phyloP scores from a whole-genome alignment of 139 green algal genomes.

The Picochlorum sp. region DNA sequence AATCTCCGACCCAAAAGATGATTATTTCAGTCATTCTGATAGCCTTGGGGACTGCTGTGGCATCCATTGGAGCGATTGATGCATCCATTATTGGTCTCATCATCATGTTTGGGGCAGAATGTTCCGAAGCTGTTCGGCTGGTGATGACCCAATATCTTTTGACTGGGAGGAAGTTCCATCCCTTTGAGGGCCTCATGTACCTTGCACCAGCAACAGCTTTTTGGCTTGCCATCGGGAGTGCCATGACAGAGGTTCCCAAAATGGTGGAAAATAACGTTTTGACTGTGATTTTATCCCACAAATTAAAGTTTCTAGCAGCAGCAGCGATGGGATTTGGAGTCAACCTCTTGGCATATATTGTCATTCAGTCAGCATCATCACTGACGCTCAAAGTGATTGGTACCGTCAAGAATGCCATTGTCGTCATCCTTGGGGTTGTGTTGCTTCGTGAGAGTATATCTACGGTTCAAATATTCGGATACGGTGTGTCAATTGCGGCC shows the following conservation, averaged over 20 bases:
- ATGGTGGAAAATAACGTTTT: conserved; percentile 43
- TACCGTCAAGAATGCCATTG: conserved; percentile 76
- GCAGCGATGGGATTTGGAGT: conserved; percentile 78
- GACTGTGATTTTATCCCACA: conserved; percentile 21
- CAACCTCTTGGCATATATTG: conserved; percentile 73
- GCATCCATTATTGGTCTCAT: conserved; percentile 47
- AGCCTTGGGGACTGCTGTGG: conserved; percentile 57
- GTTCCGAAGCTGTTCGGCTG: conserved; percentile 59
- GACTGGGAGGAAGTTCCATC: conserved; percentile 74
- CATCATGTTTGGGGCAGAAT: conserved; percentile 69
- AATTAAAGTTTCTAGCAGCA: conserved; percentile 44
- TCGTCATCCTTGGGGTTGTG: conserved; percentile 64
- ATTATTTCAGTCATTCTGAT: conserved; percentile 53
- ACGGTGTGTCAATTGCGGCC: conserved; percentile 43
- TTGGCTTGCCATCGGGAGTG: conserved; percentile 59
- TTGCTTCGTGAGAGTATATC: conserved; percentile 65
- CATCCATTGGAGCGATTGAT: conserved; percentile 61
- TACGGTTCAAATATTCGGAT: conserved; percentile 48
- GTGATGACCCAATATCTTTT: conserved; percentile 85
- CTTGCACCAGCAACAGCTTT: conserved; percentile 70
- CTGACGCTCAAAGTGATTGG: conserved; percentile 79
- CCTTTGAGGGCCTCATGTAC: conserved; percentile 87
- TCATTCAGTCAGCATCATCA: conserved; percentile 68
- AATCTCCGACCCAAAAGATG: conserved; percentile 53
- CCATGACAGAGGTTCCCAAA: conserved; percentile 28